Conservation (phyloP, 208 protist species). For the Naegleria fowleri region DNA sequence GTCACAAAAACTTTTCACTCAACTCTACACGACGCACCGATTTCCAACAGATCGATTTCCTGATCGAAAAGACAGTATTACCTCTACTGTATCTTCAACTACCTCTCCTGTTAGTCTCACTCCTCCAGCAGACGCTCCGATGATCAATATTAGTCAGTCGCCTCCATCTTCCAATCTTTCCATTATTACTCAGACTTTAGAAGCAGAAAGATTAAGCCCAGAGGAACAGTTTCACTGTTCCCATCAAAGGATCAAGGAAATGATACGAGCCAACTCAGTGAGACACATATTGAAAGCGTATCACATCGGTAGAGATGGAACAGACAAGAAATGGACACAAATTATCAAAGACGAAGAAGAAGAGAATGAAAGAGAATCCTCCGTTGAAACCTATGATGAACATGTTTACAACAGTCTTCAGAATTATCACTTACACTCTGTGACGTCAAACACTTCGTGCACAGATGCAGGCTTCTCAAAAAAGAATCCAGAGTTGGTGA, state of each 20-base stretch:
- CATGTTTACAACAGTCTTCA: neutral
- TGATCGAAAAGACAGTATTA: neutral
- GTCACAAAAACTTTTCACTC: neutral
- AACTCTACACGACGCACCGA: neutral
- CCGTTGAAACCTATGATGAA: neutral
- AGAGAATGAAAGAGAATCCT: neutral
- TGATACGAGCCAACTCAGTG: neutral
- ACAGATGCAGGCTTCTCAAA: neutral
- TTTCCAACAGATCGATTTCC: neutral
- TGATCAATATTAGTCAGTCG: neutral
- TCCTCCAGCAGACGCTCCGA: neutral
- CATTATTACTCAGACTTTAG: neutral
- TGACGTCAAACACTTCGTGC: neutral
- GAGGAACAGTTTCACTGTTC: neutral
- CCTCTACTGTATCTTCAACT: neutral
- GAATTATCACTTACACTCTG: neutral
- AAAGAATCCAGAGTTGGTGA: neutral
- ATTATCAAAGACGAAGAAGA: neutral
- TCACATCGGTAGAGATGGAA: neutral
- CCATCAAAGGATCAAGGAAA: neutral
- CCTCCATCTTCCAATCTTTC: neutral
- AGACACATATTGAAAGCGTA: neutral
- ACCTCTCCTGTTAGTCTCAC: neutral
- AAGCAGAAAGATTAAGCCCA: neutral
- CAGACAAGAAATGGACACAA: neutral